phyloP scores from a whole-genome alignment of 257 asterid species.

The Nicotiana undulata region DNA sequence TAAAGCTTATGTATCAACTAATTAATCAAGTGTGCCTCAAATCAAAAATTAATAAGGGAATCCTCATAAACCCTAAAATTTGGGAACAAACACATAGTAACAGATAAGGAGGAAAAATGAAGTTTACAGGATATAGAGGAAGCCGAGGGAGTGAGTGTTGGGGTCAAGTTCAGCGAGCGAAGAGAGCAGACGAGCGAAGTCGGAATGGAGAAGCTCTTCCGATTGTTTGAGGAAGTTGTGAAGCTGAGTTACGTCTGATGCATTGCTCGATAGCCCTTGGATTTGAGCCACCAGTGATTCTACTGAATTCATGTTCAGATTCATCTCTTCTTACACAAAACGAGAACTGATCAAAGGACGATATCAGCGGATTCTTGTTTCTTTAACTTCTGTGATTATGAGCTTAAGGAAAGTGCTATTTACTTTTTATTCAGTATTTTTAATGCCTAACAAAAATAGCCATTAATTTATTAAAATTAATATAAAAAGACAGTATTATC shows the following conservation, averaged over 20 bases:
- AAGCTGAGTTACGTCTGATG: conserved; percentile 54
- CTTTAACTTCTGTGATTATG: conserved; percentile 11
- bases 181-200: conserved; percentile 47
- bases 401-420: too few relatives aligned
- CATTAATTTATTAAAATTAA: too few relatives aligned
- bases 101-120: neutral
- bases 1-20: neutral
- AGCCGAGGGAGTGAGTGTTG: conserved; percentile 66
- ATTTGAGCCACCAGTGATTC: conserved; percentile 79
- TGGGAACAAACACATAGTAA: neutral
- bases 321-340: conserved; percentile 21
- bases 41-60: neutral
- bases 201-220: conserved; percentile 60
- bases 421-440: too few relatives aligned
- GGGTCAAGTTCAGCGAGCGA: conserved; percentile 70
- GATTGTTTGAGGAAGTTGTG: conserved; percentile 57
- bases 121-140: conserved; percentile 59
- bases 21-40: neutral
- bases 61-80: conserved; percentile 5
- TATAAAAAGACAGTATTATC: too few relatives aligned
- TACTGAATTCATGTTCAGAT: conserved; percentile 59
- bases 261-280: conserved; percentile 54
- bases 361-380: conserved; percentile 12
- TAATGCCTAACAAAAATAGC: too few relatives aligned
- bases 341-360: neutral